These are phyloP conservation scores for Taxawa tesnikishii DNA, from an alignment of 2,329 filamentous ascomycete genomes.

Conservation along the genomic window DNA sequence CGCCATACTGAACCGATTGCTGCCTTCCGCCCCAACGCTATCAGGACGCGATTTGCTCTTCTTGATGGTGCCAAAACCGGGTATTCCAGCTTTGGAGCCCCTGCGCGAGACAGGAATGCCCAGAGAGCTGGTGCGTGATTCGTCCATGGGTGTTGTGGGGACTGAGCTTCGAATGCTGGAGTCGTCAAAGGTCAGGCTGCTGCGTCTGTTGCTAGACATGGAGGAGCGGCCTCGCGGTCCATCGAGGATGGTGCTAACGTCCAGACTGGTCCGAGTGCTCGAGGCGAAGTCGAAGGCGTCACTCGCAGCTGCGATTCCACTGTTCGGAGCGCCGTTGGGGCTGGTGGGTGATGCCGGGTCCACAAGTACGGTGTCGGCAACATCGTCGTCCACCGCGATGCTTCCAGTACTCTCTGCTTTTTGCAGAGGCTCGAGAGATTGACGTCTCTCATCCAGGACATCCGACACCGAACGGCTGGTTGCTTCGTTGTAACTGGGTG, in stretches of 20 bases:
- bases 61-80: too few species aligned
- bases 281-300: constrained; percentile 7
- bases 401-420: too few species aligned
- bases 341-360: constrained; percentile 5
- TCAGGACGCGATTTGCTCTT: constrained; percentile 28
- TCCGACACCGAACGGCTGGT: constrained; percentile 10
- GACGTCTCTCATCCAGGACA: constrained; percentile 7
- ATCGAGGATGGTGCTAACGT: constrained; percentile 14
- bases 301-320: constrained; percentile 2
- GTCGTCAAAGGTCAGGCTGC: constrained; percentile 28
- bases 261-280: constrained; percentile 17
- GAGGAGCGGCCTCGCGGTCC: constrained; percentile 18
- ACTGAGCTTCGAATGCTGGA: constrained; percentile 16
- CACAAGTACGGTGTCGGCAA: constrained; percentile 8
- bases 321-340: constrained; percentile 6
- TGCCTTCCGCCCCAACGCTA: constrained; percentile 16
- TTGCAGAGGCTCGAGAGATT: constrained; percentile 4
- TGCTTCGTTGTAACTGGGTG: constrained; percentile 17
- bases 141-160: constrained; percentile 30
- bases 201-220: constrained; percentile 24
- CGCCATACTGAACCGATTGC: constrained; percentile 25
- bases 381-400: too few species aligned
- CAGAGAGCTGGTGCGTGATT: constrained; percentile 20
- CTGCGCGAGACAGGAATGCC: constrained; percentile 16
- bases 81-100: constrained; percentile 13